Conservation (phyloP, 192 early-diverging fungal genomes). For the Cladochytrium replicatum region DNA sequence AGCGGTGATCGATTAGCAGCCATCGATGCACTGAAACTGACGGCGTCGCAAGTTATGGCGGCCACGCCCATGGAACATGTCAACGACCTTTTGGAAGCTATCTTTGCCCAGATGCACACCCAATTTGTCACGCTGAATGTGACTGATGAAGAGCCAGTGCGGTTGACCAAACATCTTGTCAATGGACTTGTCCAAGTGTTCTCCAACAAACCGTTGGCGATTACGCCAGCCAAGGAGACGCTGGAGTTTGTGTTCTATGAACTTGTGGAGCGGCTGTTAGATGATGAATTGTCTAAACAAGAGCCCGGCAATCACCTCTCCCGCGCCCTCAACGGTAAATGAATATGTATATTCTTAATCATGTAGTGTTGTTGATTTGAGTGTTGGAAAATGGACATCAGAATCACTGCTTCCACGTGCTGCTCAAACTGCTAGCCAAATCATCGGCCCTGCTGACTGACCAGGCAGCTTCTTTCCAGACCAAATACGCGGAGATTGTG, state of each 20-base stretch:
- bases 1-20: no score
- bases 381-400: constrained; percentile 81
- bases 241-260: constrained; percentile 65
- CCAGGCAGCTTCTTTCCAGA: constrained; percentile 42
- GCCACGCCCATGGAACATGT: no score
- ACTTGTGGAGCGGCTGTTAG: constrained; percentile 67
- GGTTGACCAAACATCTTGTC: constrained; percentile 72
- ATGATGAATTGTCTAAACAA: constrained; percentile 54
- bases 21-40: no score
- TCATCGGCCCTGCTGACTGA: constrained; percentile 33
- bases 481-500: constrained; percentile 77
- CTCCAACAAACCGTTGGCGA: constrained; percentile 53
- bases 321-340: constrained; percentile 74
- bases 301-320: constrained; percentile 51
- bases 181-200: constrained; percentile 73
- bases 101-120: no score
- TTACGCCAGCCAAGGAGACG: constrained; percentile 46
- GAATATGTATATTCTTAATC: no score
- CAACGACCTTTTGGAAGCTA: no score
- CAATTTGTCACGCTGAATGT: no score
- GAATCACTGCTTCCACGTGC: constrained; percentile 62
- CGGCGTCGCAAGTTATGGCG: no score
- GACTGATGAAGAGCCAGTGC: no score
- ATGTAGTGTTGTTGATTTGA: constrained; percentile 76
- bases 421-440: constrained; percentile 62